Conservation (phyloP, 768 basidiomycete species). For the Suillus subaureus region DNA sequence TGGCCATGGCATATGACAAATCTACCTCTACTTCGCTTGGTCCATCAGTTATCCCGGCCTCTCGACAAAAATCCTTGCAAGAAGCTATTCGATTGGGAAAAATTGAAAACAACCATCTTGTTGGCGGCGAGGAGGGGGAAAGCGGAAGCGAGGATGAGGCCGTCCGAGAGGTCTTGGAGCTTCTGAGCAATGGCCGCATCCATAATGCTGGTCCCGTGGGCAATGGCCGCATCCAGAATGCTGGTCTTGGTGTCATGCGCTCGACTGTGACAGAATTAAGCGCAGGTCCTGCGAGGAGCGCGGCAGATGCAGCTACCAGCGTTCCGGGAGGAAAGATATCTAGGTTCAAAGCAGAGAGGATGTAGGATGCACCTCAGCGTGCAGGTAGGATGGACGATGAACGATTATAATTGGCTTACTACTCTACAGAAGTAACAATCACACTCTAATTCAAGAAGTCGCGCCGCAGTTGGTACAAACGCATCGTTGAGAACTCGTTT, state of each 20-base stretch:
- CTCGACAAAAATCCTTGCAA: constrained; percentile 50
- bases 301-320: background rate
- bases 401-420: background rate
- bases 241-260: constrained; percentile 43
- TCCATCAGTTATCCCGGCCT: constrained; percentile 44
- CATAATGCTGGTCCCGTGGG: constrained; percentile 47
- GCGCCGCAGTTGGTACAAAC: constrained; percentile 63
- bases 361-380: background rate
- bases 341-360: constrained; percentile 38
- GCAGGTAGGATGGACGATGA: background rate
- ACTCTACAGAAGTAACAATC: background rate
- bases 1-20: constrained; percentile 51
- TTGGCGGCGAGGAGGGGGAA: constrained; percentile 52
- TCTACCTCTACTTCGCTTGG: constrained; percentile 45
- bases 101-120: constrained; percentile 50
- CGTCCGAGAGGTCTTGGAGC: constrained; percentile 52
- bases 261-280: constrained; percentile 16
- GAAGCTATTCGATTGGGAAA: constrained; percentile 59
- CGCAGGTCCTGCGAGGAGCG: constrained; percentile 2
- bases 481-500: constrained; percentile 55
- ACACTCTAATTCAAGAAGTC: constrained; percentile 25
- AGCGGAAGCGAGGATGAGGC: constrained; percentile 57
- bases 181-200: constrained; percentile 48
- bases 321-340: constrained; percentile 25
- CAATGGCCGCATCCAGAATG: constrained; percentile 35